Conservation (phyloP, 768 basidiomycete species). For the Pulveroboletus sp. region DNA sequence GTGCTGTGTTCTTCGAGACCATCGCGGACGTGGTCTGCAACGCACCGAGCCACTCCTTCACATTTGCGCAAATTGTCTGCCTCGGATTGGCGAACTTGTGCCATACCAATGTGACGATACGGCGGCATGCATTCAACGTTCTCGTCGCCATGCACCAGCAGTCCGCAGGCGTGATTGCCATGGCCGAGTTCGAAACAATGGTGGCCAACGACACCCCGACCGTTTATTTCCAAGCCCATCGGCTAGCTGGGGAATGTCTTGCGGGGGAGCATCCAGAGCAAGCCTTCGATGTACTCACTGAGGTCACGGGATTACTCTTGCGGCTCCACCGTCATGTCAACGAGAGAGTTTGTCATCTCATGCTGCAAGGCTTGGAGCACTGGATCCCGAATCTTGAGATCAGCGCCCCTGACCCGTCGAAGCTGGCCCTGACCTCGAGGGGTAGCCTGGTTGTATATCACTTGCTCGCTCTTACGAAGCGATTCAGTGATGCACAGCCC, state of each 20-base stretch:
- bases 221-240: constrained; percentile 78
- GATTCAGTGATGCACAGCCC: constrained; percentile 67
- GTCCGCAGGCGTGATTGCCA: constrained; percentile 58
- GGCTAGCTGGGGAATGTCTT: constrained; percentile 69
- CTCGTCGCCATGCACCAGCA: constrained; percentile 70
- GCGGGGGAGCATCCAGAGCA: constrained; percentile 72
- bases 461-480: constrained; percentile 76
- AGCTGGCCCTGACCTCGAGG: constrained; percentile 33
- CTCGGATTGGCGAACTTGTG: constrained; percentile 83
- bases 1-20: constrained; percentile 71
- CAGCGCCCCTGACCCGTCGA: constrained; percentile 43
- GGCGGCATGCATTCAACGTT: constrained; percentile 74
- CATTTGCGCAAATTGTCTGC: constrained; percentile 70
- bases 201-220: constrained; percentile 68
- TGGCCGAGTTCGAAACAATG: constrained; percentile 71
- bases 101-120: constrained; percentile 58
- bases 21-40: constrained; percentile 66
- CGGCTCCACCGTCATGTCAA: constrained; percentile 52
- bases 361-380: constrained; percentile 75
- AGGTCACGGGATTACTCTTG: constrained; percentile 71
- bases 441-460: constrained; percentile 71
- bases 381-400: constrained; percentile 76
- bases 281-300: constrained; percentile 59
- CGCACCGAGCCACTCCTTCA: constrained; percentile 52
- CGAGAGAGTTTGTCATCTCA: constrained; percentile 48